Conservation (phyloP, 2,329 filamentous ascomycete species). For the Colletotrichum echinochloae region DNA sequence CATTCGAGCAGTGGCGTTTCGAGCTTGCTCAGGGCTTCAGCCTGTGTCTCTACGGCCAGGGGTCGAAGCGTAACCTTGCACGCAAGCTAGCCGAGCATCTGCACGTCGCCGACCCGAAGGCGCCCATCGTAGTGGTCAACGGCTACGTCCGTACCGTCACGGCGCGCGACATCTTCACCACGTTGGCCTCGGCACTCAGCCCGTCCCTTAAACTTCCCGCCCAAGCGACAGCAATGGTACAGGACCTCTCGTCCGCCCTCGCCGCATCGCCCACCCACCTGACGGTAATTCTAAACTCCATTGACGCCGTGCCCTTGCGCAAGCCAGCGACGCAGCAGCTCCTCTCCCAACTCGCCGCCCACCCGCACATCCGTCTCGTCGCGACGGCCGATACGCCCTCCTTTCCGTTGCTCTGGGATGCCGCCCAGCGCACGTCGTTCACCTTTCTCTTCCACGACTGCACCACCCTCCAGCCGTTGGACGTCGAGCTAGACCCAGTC, state of each 20-base stretch:
- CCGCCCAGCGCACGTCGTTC: slow-evolving; percentile 82
- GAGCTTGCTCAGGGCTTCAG: slow-evolving; percentile 90
- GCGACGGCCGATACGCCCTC: slow-evolving; percentile 90
- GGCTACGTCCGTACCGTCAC: slow-evolving; percentile 79
- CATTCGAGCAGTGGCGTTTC: slow-evolving; percentile 92
- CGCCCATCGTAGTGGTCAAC: slow-evolving; percentile 85
- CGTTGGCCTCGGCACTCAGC: slow-evolving; percentile 73
- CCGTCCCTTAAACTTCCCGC: slow-evolving; percentile 63
- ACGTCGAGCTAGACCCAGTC: slow-evolving; percentile 81
- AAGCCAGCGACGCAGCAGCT: slow-evolving; percentile 76
- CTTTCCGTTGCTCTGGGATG: slow-evolving; percentile 91
- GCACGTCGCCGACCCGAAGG: slow-evolving; percentile 61
- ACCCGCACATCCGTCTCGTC: slow-evolving; percentile 77
- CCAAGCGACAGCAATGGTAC: slow-evolving; percentile 76
- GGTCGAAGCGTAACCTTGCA: slow-evolving; percentile 84
- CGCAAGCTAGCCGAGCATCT: slow-evolving; percentile 80
- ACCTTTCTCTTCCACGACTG: slow-evolving; percentile 94
- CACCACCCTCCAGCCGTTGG: slow-evolving; percentile 85
- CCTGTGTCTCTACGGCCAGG: slow-evolving; percentile 91
- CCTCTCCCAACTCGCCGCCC: slow-evolving; percentile 80
- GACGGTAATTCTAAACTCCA: slow-evolving; percentile 84
- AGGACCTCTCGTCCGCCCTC: slow-evolving; percentile 73
- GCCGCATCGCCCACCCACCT: slow-evolving; percentile 61
- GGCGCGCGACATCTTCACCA: slow-evolving; percentile 76
- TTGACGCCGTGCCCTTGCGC: slow-evolving; percentile 84